These are phyloP conservation scores for Speleostelium caveatum DNA, from an alignment of 78 protist genomes.

Conservation along the genomic window DNA sequence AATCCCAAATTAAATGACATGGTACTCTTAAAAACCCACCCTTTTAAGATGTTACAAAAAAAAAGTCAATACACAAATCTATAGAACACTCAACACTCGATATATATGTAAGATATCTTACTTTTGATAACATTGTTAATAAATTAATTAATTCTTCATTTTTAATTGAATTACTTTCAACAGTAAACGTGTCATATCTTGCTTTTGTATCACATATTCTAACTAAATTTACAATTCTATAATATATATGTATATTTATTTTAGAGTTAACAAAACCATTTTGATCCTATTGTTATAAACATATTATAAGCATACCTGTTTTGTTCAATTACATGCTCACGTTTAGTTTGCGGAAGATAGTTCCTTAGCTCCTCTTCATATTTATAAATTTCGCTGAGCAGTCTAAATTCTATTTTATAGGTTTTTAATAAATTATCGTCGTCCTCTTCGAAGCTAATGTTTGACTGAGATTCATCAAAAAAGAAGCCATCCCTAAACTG, in stretches of 20 bases:
- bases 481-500: conserved; percentile 46
- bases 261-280: too few species aligned
- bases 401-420: conserved; percentile 27
- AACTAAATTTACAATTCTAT: conserved; percentile 49
- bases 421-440: neutral
- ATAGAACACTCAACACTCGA: too few species aligned
- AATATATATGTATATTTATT: too few species aligned
- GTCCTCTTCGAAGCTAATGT: neutral
- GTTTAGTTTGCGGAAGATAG: neutral
- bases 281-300: too few species aligned
- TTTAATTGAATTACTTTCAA: conserved; percentile 42
- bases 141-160: conserved; percentile 20
- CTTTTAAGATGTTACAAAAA: neutral
- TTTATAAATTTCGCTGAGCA: conserved; percentile 6
- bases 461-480: conserved; percentile 35
- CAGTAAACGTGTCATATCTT: conserved; percentile 52
- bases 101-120: neutral
- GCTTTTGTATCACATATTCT: conserved; percentile 62
- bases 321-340: too few species aligned
- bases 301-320: too few species aligned
- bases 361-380: neutral
- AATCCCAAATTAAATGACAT: conserved; percentile 29
- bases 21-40: conserved; percentile 51
- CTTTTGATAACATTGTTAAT: conserved; percentile 32
- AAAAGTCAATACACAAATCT: too few species aligned